These are phyloP conservation scores for Plantago elongata DNA, from an alignment of 257 asterid genomes.

Conservation along the genomic window DNA sequence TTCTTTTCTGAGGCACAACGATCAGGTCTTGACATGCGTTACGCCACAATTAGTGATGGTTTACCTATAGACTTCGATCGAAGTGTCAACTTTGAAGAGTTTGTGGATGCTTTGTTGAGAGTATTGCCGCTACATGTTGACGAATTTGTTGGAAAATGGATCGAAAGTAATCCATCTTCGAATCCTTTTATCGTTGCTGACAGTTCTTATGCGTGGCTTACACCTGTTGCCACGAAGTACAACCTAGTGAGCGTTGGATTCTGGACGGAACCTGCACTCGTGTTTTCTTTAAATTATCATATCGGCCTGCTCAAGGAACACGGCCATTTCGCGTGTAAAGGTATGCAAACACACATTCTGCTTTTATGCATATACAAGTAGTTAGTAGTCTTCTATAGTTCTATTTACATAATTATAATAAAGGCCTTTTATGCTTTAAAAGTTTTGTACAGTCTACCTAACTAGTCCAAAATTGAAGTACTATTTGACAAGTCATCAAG, in stretches of 20 bases:
- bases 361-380: too few species aligned
- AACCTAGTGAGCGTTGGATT: conserved; percentile 32
- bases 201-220: conserved; percentile 29
- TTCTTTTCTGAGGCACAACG: conserved; percentile 22
- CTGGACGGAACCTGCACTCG: conserved; percentile 38
- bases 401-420: too few species aligned
- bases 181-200: conserved; percentile 36
- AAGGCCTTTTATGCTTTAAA: too few species aligned
- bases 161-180: conserved; percentile 17
- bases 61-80: conserved; percentile 32
- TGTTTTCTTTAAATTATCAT: conserved; percentile 30
- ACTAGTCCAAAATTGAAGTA: too few species aligned
- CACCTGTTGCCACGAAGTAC: conserved; percentile 30
- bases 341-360: conserved; percentile 14
- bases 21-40: conserved; percentile 31
- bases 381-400: too few species aligned
- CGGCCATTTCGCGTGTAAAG: conserved; percentile 34
- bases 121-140: conserved; percentile 30
- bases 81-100: conserved; percentile 12
- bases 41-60: conserved; percentile 30
- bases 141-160: conserved; percentile 23
- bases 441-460: too few species aligned
- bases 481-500: too few species aligned
- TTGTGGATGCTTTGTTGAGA: conserved; percentile 6
- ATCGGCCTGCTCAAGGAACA: conserved; percentile 25